Evolutionary conservation across 2,329 filamentous ascomycete species (phyloP).

Genomic region (Fusarium domesticum): DNA sequence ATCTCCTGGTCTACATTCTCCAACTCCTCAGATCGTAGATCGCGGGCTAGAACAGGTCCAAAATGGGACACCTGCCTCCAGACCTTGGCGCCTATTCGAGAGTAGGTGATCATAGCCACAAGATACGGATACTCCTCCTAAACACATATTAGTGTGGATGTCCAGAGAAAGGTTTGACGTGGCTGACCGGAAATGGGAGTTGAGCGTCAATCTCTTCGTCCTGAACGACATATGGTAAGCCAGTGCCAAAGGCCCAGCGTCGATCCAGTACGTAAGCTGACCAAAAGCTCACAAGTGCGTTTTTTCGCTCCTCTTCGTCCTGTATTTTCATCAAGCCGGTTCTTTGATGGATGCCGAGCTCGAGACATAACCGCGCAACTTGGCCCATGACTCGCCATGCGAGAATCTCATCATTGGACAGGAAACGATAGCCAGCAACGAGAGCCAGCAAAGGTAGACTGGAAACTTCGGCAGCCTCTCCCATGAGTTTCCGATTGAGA

Average conservation of each 20-base stretch:
- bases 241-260: constrained; percentile 86
- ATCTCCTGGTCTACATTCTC: constrained; percentile 80
- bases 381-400: constrained; percentile 87
- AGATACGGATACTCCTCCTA: constrained; percentile 65
- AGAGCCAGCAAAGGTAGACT: constrained; percentile 52
- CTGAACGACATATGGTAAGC: constrained; percentile 79
- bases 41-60: constrained; percentile 57
- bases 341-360: constrained; percentile 77
- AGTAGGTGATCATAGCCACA: constrained; percentile 81
- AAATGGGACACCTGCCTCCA: constrained; percentile 77
- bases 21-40: constrained; percentile 71
- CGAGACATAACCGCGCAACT: constrained; percentile 73
- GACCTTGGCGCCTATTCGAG: constrained; percentile 77
- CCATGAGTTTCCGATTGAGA: constrained; percentile 64
- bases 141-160: constrained; percentile 16
- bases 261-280: constrained; percentile 80
- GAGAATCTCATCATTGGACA: constrained; percentile 79
- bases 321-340: constrained; percentile 69
- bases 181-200: constrained; percentile 72
- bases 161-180: neutral
- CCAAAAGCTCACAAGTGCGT: constrained; percentile 77
- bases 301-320: constrained; percentile 64
- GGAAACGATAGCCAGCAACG: constrained; percentile 69
- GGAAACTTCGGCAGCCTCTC: constrained; percentile 46
- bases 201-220: constrained; percentile 81